Evolutionary conservation across 1,139 yeast species (phyloP), one percentile per base, ranked within the genome.

Genomic region (Hansenula sp.): DNA sequence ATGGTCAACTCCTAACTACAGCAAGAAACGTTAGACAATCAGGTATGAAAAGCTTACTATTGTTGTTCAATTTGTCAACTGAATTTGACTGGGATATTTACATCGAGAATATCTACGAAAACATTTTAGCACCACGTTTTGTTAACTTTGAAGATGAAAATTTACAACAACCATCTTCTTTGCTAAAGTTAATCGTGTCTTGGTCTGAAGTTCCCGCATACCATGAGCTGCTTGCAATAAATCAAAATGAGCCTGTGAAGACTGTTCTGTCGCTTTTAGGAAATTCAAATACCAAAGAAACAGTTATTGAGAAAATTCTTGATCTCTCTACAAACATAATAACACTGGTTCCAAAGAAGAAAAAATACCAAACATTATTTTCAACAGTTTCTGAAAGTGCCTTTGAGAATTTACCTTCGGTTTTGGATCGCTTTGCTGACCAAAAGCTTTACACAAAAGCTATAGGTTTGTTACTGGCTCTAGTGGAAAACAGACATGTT

Each of bases 111-210:
- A 72, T 92, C 11, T 82, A 75, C 54, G 57, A 64, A 3, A 57
- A 66, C 32, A 66, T 89, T 29, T 66, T 92, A n/a, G 54, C 57
- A 19, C 90, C 95, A 12, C 76, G 94, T 53, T 67, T 92, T 52
- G 65, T 51, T 1, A 68, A 73, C 20, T 89, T 90, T 59, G 82
- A 84, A 3, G 71, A 66, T 32, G 96, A 86, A 53, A 90, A 90
- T 57, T 67, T 85, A 35, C 95, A 88, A 55, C 89, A 82, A 53
- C 82, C 90, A 1, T 88, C 97, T 0, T 76, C 95, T 0, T 61
- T 90, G 37, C 67, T 90, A 75, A 75, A 69, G 43, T 60, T 88
- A n/a, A 75, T 90, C 51, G 64, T 76, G 6, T 67, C 75, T 14
- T 76, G 95, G 79, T 73, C 92, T 34, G 68, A 72, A 13, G 63